phyloP scores from a whole-genome alignment of 306 rosid genomes.

The Abrus precatorius region DNA sequence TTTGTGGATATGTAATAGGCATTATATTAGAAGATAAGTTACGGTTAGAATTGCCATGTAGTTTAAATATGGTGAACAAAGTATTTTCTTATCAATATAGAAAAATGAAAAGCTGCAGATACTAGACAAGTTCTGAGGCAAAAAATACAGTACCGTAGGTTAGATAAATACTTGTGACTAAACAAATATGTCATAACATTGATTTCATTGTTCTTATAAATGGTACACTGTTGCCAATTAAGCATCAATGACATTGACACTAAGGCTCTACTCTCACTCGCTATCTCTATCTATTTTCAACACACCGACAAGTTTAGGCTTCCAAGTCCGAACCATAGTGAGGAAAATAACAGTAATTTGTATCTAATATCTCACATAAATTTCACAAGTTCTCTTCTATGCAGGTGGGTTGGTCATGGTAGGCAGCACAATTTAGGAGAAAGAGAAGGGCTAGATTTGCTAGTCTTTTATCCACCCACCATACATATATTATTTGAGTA shows the following conservation, averaged over 20 bases:
- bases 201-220: conserved; percentile 33
- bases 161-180: conserved; percentile 22
- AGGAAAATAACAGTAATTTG: conserved; percentile 46
- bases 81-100: conserved; percentile 23
- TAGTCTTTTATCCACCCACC: conserved; percentile 50
- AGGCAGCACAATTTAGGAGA: conserved; percentile 49
- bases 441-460: conserved; percentile 38
- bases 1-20: neutral
- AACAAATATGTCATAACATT: conserved; percentile 34
- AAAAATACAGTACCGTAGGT: conserved; percentile 3
- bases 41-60: conserved; percentile 23
- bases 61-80: conserved; percentile 15
- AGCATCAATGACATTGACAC: conserved; percentile 49
- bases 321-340: conserved; percentile 41
- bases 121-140: conserved; percentile 26
- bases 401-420: conserved; percentile 53
- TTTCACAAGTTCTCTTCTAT: conserved; percentile 48
- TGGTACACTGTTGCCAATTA: conserved; percentile 11
- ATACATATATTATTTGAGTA: conserved; percentile 34
- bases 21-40: conserved; percentile 24
- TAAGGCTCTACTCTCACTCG: neutral
- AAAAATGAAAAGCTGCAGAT: neutral
- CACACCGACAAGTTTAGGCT: conserved; percentile 44
- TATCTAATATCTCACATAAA: conserved; percentile 42
- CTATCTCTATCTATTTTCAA: conserved; percentile 39